Conservation (phyloP, 2,329 filamentous ascomycete species). For the Didymella glomerata region DNA sequence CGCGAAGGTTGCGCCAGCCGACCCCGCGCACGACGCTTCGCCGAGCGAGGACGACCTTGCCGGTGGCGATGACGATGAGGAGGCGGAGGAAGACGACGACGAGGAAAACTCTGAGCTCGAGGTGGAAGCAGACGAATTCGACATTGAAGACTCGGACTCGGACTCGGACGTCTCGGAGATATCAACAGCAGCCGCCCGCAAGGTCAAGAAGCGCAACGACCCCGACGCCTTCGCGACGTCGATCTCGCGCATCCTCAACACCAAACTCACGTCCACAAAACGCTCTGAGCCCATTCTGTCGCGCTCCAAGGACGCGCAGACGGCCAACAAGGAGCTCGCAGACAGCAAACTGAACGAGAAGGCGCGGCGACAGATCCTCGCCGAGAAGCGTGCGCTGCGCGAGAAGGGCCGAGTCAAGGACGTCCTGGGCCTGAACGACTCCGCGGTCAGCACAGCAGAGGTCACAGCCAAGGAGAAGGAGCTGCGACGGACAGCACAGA, state of each 20-base stretch:
- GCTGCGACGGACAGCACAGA: constrained; percentile 85
- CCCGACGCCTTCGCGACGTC: constrained; percentile 90
- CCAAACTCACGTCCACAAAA: constrained; percentile 83
- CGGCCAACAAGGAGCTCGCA: constrained; percentile 74
- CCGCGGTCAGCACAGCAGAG: constrained; percentile 57
- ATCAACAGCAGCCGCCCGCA: constrained; percentile 44
- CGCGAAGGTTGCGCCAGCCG: constrained; percentile 36
- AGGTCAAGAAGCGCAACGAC: constrained; percentile 87
- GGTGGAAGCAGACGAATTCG: constrained; percentile 49
- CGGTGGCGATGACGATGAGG: constrained; percentile 22
- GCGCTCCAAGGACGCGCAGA: constrained; percentile 76
- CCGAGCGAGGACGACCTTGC: constrained; percentile 34
- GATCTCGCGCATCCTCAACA: constrained; percentile 89
- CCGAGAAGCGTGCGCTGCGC: constrained; percentile 78
- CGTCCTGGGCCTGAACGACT: constrained; percentile 73
- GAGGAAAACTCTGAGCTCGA: constrained; percentile 52
- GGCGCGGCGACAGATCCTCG: constrained; percentile 78
- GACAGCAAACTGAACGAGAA: constrained; percentile 83
- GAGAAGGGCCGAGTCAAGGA: constrained; percentile 91
- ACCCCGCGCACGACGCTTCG: constrained; percentile 43
- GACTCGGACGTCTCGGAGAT: constrained; percentile 45
- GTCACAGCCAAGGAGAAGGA: constrained; percentile 76
- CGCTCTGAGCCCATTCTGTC: constrained; percentile 91
- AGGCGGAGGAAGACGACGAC: constrained; percentile 35
- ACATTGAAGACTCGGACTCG: constrained; percentile 43